These are phyloP conservation scores for Thalassiosira profunda DNA, from an alignment of 108 stramenopile genomes.

Conservation along the genomic window DNA sequence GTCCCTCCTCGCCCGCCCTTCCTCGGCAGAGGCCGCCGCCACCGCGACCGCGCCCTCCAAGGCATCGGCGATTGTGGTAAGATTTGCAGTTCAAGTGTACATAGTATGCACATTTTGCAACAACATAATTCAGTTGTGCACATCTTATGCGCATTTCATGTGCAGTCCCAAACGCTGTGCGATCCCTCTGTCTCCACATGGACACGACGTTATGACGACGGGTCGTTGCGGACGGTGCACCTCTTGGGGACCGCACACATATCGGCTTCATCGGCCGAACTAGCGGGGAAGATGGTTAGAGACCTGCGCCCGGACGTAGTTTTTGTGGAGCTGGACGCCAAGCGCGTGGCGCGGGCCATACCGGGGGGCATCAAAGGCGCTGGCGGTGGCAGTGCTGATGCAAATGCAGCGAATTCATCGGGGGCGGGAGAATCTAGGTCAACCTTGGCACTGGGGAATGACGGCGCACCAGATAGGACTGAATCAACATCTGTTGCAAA, in stretches of 20 bases:
- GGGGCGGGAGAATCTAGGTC: background rate
- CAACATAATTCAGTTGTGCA: too few species aligned
- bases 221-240: slow-evolving; percentile 29
- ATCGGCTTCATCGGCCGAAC: slow-evolving; percentile 56
- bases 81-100: too few species aligned
- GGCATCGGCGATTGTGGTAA: slow-evolving; percentile 1
- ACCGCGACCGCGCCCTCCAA: background rate
- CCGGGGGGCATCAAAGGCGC: slow-evolving; percentile 1
- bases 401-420: background rate
- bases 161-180: slow-evolving; percentile 31
- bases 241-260: slow-evolving; percentile 88
- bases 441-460: background rate
- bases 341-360: slow-evolving; percentile 61
- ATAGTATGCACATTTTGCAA: too few species aligned
- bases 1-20: background rate
- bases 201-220: slow-evolving; percentile 23
- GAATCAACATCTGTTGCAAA: background rate
- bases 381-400: background rate
- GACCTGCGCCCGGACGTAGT: slow-evolving; percentile 78
- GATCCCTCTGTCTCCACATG: slow-evolving; percentile 50
- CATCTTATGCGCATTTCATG: too few species aligned
- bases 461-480: slow-evolving; percentile 1
- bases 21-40: background rate
- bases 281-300: slow-evolving; percentile 57
- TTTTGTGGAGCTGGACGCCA: slow-evolving; percentile 90